Evolutionary conservation across 2,329 filamentous ascomycete genomes (phyloP).

Genomic region (Botrytis aclada): DNA sequence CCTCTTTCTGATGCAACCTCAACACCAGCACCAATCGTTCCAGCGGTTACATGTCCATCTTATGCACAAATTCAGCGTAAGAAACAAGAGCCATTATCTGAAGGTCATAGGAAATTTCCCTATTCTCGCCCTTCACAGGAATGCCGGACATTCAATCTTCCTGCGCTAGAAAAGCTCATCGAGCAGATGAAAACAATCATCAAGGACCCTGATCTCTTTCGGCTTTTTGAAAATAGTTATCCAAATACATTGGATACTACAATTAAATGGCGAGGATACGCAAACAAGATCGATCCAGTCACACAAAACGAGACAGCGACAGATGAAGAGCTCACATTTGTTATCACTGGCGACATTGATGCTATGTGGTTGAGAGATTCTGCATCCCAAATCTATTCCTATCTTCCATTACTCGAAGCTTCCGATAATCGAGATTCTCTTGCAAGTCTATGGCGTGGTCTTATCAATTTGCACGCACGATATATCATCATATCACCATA

Average conservation of each 20-base stretch:
- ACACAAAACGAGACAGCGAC: constrained; percentile 33
- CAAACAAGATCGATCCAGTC: constrained; percentile 44
- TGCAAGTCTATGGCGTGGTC: constrained; percentile 64
- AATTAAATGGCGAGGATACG: constrained; percentile 63
- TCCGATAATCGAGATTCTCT: constrained; percentile 55
- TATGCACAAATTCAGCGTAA: constrained; percentile 29
- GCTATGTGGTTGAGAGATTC: constrained; percentile 90
- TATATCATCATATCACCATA: constrained; percentile 72
- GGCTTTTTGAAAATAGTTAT: constrained; percentile 69
- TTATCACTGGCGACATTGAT: constrained; percentile 63
- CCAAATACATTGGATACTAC: constrained; percentile 75
- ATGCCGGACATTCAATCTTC: constrained; percentile 78
- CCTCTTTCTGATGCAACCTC: neutral
- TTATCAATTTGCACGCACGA: constrained; percentile 67
- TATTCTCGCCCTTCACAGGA: constrained; percentile 72
- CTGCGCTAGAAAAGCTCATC: constrained; percentile 73
- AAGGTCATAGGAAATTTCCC: constrained; percentile 69
- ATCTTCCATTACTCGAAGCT: constrained; percentile 59
- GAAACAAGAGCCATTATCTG: constrained; percentile 30
- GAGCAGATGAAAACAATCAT: constrained; percentile 65
- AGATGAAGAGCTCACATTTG: constrained; percentile 60
- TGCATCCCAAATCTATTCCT: constrained; percentile 70
- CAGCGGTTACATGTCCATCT: constrained; percentile 4
- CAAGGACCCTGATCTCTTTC: constrained; percentile 69
- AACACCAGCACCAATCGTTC: neutral